Evolutionary conservation across 2,329 filamentous ascomycete species (phyloP).

Genomic region (Aspergillus sp.): DNA sequence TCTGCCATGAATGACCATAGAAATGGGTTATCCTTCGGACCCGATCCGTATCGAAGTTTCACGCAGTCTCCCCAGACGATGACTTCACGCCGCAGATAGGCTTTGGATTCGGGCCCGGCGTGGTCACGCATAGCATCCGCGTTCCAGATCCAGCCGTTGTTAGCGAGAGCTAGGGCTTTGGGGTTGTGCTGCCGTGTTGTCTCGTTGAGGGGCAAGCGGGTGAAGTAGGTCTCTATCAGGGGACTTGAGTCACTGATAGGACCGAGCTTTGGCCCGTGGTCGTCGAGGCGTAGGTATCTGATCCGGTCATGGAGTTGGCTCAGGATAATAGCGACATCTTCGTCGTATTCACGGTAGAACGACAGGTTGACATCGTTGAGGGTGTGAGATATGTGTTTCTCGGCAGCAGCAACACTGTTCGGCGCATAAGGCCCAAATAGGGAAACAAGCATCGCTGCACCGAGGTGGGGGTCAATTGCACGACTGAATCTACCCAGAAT

Average conservation of each 20-base stretch:
- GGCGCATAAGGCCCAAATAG: conserved; percentile 59
- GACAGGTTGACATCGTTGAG: conserved; percentile 78
- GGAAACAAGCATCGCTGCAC: conserved; percentile 59
- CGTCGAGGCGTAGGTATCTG: conserved; percentile 90
- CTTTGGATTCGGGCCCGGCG: conserved; percentile 76
- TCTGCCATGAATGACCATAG: conserved; percentile 93
- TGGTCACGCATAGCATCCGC: conserved; percentile 92
- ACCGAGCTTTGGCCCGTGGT: conserved; percentile 79
- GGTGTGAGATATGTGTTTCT: conserved; percentile 50
- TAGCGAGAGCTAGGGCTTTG: conserved; percentile 72
- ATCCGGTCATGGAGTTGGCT: conserved; percentile 89
- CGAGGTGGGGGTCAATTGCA: conserved; percentile 58
- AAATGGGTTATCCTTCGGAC: conserved; percentile 78
- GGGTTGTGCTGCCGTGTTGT: conserved; percentile 67
- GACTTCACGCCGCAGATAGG: conserved; percentile 92
- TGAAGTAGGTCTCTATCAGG: conserved; percentile 91
- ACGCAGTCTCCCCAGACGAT: conserved; percentile 99
- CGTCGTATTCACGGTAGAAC: conserved; percentile 87
- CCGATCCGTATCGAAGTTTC: conserved; percentile 80
- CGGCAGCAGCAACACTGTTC: conserved; percentile 38
- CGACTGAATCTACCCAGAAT: conserved; percentile 75
- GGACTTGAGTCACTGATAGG: conserved; percentile 68
- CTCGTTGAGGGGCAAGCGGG: conserved; percentile 70
- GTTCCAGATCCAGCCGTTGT: conserved; percentile 99
- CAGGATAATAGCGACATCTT: conserved; percentile 70